A percentile compares a stretch with the other conserved stretches of the same genome.
Evolutionary conservation across 345 rosid species (phyloP).

Genomic region (Conringia planisiliqua): DNA sequence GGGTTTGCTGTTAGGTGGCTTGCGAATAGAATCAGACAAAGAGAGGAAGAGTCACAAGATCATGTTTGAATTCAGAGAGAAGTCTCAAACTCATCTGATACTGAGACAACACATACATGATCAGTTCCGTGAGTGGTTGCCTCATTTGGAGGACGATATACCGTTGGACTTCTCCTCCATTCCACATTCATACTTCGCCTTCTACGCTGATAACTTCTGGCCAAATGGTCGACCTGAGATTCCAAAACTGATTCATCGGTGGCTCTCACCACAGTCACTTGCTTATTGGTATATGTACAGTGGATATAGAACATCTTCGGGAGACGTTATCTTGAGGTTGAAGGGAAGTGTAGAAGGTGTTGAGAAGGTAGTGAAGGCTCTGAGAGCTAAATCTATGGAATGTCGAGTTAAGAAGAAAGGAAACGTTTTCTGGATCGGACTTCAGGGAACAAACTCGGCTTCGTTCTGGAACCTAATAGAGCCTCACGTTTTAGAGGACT

Average conservation of each 20-base stretch:
- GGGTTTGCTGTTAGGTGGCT: slow-evolving; percentile 84
- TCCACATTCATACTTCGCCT: slow-evolving; percentile 56
- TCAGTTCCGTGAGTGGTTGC: slow-evolving; percentile 71
- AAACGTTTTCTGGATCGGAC: slow-evolving; percentile 72
- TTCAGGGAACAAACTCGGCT: slow-evolving; percentile 54
- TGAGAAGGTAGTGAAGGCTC: slow-evolving; percentile 49
- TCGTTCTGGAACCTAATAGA: slow-evolving; percentile 70
- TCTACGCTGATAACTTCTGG: slow-evolving; percentile 76
- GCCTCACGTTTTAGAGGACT: slow-evolving; percentile 51
- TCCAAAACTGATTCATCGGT: slow-evolving; percentile 84
- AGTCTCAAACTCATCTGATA: slow-evolving; percentile 42
- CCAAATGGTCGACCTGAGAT: slow-evolving; percentile 53
- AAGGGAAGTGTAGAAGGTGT: slow-evolving; percentile 63
- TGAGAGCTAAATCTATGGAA: slow-evolving; percentile 56
- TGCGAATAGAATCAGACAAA: slow-evolving; percentile 61
- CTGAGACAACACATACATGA: slow-evolving; percentile 60
- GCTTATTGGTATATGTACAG: slow-evolving; percentile 91
- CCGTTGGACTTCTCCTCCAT: slow-evolving; percentile 52
- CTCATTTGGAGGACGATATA: slow-evolving; percentile 39
- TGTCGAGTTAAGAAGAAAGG: slow-evolving; percentile 81
- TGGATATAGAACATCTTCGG: slow-evolving; percentile 52
- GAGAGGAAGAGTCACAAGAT: slow-evolving; percentile 53
- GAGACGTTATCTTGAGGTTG: slow-evolving; percentile 64
- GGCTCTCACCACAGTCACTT: slow-evolving; percentile 69
- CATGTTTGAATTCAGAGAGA: slow-evolving; percentile 58